Base-by-base conservation (phyloP, 805 yeast species). In the Sugiyamaella marilandica region DNA sequence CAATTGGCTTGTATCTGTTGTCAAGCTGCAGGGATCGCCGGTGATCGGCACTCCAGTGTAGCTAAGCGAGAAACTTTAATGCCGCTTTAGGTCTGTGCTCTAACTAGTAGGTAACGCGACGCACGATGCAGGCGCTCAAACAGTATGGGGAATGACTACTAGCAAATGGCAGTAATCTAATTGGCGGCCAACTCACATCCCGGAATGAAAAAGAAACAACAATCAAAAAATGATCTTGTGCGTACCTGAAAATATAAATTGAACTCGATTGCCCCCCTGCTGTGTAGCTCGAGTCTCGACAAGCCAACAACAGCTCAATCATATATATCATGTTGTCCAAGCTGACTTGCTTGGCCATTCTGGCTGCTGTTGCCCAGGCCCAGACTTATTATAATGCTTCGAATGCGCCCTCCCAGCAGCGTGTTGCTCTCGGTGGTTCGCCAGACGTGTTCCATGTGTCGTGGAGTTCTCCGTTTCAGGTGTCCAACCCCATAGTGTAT, bases 361-460 rank as follows among this genome's bases (percentile, higher is more conserved):
- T 19, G 19, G 48, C 48, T 13, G 19, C 34, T 11, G 44, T 35
- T 21, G 48, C 44, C 44, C 33, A 19, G 18, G 47, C 47, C 11
- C 14, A 14, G 16, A 24, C 52, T 13, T 19, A n/a, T 9, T 19
- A n/a, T 9, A 35, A 50, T 43, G 19, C 34, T n/a, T 16, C 52
- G 13, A 44, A 47, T 33, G 55, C 44, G 10, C 55, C 55, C 8
- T 47, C 52, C 39, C 55, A 60, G 52, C 63, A 59, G 26, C 62
- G 64, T 33, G 51, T 61, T 10, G 63, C 65, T 14, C 59, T 56
- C 47, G 63, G 63, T 21, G 65, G 63, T 26, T 33, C 52, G 7
- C 48, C 52, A 11, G 56, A 56, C 14, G 57, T 57, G 18, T 60
- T 62, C 57, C 47, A 60, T 14, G 57, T 62, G 32, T 52, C 62